Conservation (phyloP, 1,284 basidiomycete species). For the Apiotrichum mycotoxinovorans region DNA sequence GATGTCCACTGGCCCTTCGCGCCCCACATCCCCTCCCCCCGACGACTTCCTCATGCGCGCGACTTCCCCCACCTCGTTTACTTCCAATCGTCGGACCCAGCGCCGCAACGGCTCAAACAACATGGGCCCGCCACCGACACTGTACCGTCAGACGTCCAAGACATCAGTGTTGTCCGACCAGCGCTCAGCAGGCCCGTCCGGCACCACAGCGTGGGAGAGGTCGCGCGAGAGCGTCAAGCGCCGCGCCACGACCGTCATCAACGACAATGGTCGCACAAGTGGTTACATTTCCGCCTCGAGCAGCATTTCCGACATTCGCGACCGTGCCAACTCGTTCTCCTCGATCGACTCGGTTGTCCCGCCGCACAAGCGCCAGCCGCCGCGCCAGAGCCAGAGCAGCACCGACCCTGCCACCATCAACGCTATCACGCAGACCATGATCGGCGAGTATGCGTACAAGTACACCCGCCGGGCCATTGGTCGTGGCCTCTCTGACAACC, state of each 20-base stretch:
- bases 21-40: slow-evolving; percentile 84
- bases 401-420: slow-evolving; percentile 88
- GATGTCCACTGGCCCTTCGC: slow-evolving; percentile 54
- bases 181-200: slow-evolving; percentile 35
- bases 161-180: slow-evolving; percentile 62
- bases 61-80: slow-evolving; percentile 64
- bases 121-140: slow-evolving; percentile 62
- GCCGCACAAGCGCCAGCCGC: slow-evolving; percentile 11
- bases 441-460: slow-evolving; percentile 97
- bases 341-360: slow-evolving; percentile 33
- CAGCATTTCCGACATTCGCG: slow-evolving; percentile 25
- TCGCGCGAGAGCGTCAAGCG: slow-evolving; percentile 41
- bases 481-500: slow-evolving; percentile 81
- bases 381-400: slow-evolving; percentile 25
- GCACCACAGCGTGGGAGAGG: slow-evolving; percentile 49
- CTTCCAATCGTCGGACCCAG: slow-evolving; percentile 1
- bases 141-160: slow-evolving; percentile 70
- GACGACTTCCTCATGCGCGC: slow-evolving; percentile 80
- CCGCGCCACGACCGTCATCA: slow-evolving; percentile 26
- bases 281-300: slow-evolving; percentile 33
- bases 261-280: slow-evolving; percentile 18
- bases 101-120: neutral
- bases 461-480: slow-evolving; percentile 90
- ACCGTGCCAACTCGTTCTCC: slow-evolving; percentile 39
- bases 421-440: slow-evolving; percentile 99